Evolutionary conservation across 345 rosid species (phyloP).

Genomic region (Lepidium didymum): DNA sequence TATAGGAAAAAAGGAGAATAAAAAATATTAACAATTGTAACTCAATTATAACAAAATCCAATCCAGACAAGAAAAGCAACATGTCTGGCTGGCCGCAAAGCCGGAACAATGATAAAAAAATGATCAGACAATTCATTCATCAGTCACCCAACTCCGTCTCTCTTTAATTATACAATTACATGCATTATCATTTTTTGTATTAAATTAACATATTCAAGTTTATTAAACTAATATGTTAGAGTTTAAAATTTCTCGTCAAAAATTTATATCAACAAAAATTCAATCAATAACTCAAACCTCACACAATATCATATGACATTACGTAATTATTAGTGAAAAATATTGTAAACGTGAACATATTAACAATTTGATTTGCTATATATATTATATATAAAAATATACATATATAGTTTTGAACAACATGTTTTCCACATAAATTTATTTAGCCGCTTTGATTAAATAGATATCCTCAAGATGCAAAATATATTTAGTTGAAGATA

Average conservation of each 20-base stretch:
- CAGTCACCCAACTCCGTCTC: not conserved
- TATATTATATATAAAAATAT: no score
- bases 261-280: no score
- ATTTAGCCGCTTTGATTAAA: not conserved
- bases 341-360: no score
- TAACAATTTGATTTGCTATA: no score
- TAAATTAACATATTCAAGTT: not conserved
- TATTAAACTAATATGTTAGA: no score
- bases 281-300: no score
- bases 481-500: not conserved
- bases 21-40: no score
- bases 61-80: slow-evolving; percentile 8
- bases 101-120: slow-evolving; percentile 9
- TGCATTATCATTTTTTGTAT: not conserved
- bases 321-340: no score
- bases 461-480: not conserved
- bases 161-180: not conserved
- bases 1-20: no score
- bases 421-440: not conserved
- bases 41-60: not conserved
- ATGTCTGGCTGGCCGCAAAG: slow-evolving; percentile 19
- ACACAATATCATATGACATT: no score
- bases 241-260: no score
- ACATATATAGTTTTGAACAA: no score
- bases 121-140: not conserved